Conservation (phyloP, 805 yeast species). For the Ogataea ramenticola region DNA sequence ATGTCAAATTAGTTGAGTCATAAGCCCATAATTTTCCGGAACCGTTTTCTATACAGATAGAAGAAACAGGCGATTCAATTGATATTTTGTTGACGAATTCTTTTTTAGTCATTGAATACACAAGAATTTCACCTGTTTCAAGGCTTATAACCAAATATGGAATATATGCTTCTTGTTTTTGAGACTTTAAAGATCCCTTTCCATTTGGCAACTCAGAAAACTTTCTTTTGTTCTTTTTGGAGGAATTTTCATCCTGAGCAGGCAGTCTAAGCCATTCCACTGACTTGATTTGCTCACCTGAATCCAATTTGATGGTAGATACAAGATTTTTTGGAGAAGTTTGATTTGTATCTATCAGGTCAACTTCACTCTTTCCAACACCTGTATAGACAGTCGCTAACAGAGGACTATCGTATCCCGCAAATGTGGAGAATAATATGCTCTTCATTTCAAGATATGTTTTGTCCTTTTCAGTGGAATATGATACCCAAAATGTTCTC, state of each 20-base stretch:
- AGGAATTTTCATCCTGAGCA: background rate
- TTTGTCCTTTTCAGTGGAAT: background rate
- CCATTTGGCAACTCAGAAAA: background rate
- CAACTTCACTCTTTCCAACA: constrained; percentile 38
- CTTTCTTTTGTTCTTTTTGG: background rate
- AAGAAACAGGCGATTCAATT: constrained; percentile 19
- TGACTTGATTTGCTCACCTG: constrained; percentile 29
- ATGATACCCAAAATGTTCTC: too few relatives aligned
- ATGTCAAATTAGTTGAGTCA: constrained; percentile 18
- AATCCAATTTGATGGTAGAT: constrained; percentile 32
- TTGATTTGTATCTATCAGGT: constrained; percentile 25
- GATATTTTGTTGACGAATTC: constrained; percentile 31
- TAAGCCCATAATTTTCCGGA: constrained; percentile 22
- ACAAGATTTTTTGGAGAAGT: constrained; percentile 14
- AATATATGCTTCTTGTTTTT: background rate
- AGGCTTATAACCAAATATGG: background rate
- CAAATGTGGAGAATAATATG: background rate
- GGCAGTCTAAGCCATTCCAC: constrained; percentile 29
- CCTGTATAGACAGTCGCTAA: constrained; percentile 30
- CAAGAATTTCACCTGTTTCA: constrained; percentile 30
- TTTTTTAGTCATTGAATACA: constrained; percentile 37
- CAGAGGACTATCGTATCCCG: background rate
- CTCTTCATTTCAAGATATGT: background rate
- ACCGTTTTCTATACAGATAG: constrained; percentile 19
- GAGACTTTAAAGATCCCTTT: background rate